Percentiles rank a stretch among this genome's conserved stretches.
Evolutionary conservation across 1,284 basidiomycete species (phyloP).

Genomic region (Cerioporus squamosus): DNA sequence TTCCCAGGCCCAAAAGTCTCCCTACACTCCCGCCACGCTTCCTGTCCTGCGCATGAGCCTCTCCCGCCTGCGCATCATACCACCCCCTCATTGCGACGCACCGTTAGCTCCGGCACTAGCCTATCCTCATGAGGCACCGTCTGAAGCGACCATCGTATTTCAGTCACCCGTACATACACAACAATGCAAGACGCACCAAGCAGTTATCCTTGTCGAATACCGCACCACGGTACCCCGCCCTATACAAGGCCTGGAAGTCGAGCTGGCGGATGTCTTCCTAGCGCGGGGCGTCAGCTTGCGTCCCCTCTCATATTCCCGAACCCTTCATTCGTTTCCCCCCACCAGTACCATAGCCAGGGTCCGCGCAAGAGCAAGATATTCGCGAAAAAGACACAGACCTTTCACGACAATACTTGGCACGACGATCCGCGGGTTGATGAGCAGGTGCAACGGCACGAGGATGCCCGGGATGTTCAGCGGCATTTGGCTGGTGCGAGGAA

Average conservation of each 20-base stretch:
- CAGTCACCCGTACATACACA: not conserved
- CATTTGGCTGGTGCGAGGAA: constrained; percentile 47
- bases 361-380: too few relatives aligned
- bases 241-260: constrained; percentile 80
- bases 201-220: constrained; percentile 99
- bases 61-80: not conserved
- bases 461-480: constrained; percentile 80
- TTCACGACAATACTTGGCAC: constrained; percentile 75
- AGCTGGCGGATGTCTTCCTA: constrained; percentile 86
- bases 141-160: constrained; percentile 40
- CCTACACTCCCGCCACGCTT: constrained; percentile 80
- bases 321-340: not conserved
- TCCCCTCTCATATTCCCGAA: too few relatives aligned
- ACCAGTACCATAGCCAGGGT: not conserved
- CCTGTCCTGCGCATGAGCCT: constrained; percentile 41
- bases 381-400: constrained; percentile 58
- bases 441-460: constrained; percentile 74
- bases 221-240: constrained; percentile 83
- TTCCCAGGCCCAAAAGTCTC: constrained; percentile 78
- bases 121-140: constrained; percentile 77
- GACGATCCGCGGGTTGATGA: constrained; percentile 75
- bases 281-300: constrained; percentile 6
- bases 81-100: constrained; percentile 32
- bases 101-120: constrained; percentile 75
- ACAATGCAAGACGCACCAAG: constrained; percentile 58